Conservation (phyloP, 768 basidiomycete species). For the Xanthoconium stramineum region DNA sequence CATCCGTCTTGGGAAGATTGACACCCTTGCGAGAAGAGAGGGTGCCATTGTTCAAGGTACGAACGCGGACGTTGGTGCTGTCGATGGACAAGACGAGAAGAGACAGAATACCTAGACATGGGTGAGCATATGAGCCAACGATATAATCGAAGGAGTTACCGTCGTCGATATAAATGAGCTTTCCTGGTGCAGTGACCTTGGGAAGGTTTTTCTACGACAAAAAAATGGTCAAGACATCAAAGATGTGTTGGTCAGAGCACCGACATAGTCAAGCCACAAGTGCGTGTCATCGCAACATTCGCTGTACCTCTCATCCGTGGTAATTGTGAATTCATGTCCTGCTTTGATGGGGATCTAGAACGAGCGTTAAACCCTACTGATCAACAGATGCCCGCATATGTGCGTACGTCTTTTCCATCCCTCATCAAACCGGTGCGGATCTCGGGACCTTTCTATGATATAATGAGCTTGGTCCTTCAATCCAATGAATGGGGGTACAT, state of each 20-base stretch:
- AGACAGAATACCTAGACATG: slow-evolving; percentile 65
- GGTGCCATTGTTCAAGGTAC: slow-evolving; percentile 84
- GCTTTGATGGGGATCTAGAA: slow-evolving; percentile 74
- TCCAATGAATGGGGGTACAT: slow-evolving; percentile 28
- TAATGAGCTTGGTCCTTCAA: slow-evolving; percentile 3
- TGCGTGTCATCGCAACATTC: slow-evolving; percentile 78
- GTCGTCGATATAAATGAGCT: slow-evolving; percentile 96
- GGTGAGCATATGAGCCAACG: slow-evolving; percentile 3
- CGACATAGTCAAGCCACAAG: slow-evolving; percentile 92
- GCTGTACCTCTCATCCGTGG: slow-evolving; percentile 78
- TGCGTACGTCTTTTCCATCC: slow-evolving; percentile 78
- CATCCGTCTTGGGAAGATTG: slow-evolving; percentile 96
- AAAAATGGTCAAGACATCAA: not conserved
- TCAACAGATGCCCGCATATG: slow-evolving; percentile 6
- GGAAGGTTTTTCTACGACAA: slow-evolving; percentile 72
- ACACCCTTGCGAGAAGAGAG: slow-evolving; percentile 98
- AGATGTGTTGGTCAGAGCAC: slow-evolving; percentile 28
- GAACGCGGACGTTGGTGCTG: slow-evolving; percentile 75
- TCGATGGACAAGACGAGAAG: slow-evolving; percentile 91
- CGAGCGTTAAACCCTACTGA: slow-evolving; percentile 3
- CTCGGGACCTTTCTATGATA: slow-evolving; percentile 91
- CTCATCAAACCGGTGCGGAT: slow-evolving; percentile 95
- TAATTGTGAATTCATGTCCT: slow-evolving; percentile 91
- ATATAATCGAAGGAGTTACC: slow-evolving; percentile 42
- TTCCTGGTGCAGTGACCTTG: slow-evolving; percentile 96